A percentile compares a stretch with the other conserved stretches of the same genome.
phyloP scores from a whole-genome alignment of 495 filamentous ascomycete species.

The Coniosporium apollinis region DNA sequence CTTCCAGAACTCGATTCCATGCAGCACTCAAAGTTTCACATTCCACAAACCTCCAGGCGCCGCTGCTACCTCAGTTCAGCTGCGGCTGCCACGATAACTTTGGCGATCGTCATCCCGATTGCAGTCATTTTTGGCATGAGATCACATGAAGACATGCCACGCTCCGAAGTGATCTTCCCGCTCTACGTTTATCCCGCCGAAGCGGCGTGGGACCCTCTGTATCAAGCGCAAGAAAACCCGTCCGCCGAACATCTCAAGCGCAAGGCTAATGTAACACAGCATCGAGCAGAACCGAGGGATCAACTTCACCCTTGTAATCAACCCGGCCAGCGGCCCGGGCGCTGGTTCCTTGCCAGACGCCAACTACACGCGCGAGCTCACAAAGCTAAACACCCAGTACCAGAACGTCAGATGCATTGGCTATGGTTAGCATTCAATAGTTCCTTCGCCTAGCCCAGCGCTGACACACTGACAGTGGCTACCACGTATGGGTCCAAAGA shows the following conservation, averaged over 20 bases:
- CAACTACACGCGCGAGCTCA: neutral
- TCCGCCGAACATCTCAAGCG: neutral
- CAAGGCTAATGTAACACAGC: neutral
- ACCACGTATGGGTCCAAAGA: neutral
- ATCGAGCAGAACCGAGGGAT: neutral
- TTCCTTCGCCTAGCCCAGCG: too few species aligned
- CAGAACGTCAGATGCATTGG: constrained; percentile 8
- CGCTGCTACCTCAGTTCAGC: too few species aligned
- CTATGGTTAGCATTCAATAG: too few species aligned
- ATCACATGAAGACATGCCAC: too few species aligned
- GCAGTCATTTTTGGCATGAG: neutral
- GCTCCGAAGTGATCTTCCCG: constrained; percentile 1
- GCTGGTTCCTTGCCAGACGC: neutral
- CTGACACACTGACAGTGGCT: too few species aligned
- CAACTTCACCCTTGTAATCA: constrained; percentile 7
- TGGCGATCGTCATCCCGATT: neutral
- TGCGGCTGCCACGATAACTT: neutral
- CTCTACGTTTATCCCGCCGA: constrained; percentile 3
- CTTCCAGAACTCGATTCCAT: too few species aligned
- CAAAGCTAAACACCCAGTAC: neutral
- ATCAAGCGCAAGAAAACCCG: neutral
- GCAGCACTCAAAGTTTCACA: too few species aligned
- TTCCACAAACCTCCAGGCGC: too few species aligned
- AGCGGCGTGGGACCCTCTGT: constrained; percentile 1
- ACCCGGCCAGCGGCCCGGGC: constrained; percentile 9